These are phyloP conservation scores for Ailanthus altissimus DNA, from an alignment of 345 rosid species.

Conservation along the genomic window DNA sequence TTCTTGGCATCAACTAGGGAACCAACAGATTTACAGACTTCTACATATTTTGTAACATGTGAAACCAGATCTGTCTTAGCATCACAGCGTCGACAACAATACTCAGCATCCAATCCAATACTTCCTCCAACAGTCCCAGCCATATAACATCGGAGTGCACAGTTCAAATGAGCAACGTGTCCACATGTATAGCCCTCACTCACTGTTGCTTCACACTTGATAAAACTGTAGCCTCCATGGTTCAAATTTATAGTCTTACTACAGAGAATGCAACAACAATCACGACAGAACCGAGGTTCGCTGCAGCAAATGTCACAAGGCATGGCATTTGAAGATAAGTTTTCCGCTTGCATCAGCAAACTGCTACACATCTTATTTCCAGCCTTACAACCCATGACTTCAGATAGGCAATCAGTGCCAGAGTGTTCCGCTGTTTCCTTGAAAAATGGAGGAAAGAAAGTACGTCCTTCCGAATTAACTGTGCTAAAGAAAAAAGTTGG, in stretches of 20 bases:
- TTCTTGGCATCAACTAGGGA: constrained; percentile 53
- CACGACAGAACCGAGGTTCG: constrained; percentile 70
- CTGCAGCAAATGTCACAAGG: constrained; percentile 83
- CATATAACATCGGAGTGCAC: constrained; percentile 81
- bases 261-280: constrained; percentile 89
- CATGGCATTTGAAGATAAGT: constrained; percentile 37
- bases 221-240: constrained; percentile 60
- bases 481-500: constrained; percentile 9
- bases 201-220: constrained; percentile 69
- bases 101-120: constrained; percentile 88
- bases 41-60: constrained; percentile 53
- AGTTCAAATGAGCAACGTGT: constrained; percentile 82
- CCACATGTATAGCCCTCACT: constrained; percentile 58
- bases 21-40: constrained; percentile 58
- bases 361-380: constrained; percentile 64
- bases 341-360: constrained; percentile 36
- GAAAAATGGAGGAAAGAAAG: constrained; percentile 19
- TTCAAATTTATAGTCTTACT: constrained; percentile 51
- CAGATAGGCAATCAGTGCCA: constrained; percentile 32
- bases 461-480: constrained; percentile 33
- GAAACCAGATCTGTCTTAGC: constrained; percentile 62
- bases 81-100: constrained; percentile 84
- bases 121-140: constrained; percentile 89
- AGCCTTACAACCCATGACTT: constrained; percentile 60
- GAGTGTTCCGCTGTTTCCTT: constrained; percentile 42